Evolutionary conservation across 768 basidiomycete species (phyloP), one percentile per base, ranked within the genome.

Genomic region (Hirschioporus abietinus): DNA sequence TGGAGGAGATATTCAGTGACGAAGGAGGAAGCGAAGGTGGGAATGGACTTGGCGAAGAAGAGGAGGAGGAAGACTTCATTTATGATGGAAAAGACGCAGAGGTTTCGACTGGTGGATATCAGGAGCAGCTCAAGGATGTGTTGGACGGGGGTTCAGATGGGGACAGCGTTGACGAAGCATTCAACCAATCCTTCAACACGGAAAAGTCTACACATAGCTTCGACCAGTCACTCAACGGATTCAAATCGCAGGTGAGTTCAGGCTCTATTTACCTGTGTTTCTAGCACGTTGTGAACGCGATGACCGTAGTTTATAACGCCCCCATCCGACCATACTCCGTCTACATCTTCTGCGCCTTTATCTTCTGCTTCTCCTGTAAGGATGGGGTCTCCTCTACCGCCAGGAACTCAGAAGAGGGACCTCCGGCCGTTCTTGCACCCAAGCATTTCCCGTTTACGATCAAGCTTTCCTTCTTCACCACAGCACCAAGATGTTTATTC

Each of bases 361-460:
- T 75, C 78, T 35, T 71, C 76, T 42, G 68, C 76, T 64, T 79
- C 81, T 5, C 79, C 85, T 34, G 79, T 80, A 23, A 74, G 75
- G 58, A 69, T 80, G 35, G 75, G 72, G 12, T 80, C 81, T n/a
- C 81, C 81, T 23, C 63, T 69, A 58, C 70, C 70, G 35, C 75
- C 69, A 42, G 74, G 75, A 2, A 72, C 72, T 15, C 76, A 78
- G 27, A 75, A 79, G 20, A 82, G 78, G 68, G 73, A 82, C 10
- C 77, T 84, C 3, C 82, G 83, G 52, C 83, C 87, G 15, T 92
- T 89, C 74, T 74, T 92, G 23, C 88, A 90, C 70, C 89, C 90
- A 3, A 84, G 81, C n/a, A 84, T 92, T 7, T 94, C 92, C 30
- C 84, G 92, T n/a, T 83, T 92, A 58, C 90, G 92, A 58, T 92